Conservation (phyloP, 495 filamentous ascomycete genomes). For the Podospora pseudoanserina region DNA sequence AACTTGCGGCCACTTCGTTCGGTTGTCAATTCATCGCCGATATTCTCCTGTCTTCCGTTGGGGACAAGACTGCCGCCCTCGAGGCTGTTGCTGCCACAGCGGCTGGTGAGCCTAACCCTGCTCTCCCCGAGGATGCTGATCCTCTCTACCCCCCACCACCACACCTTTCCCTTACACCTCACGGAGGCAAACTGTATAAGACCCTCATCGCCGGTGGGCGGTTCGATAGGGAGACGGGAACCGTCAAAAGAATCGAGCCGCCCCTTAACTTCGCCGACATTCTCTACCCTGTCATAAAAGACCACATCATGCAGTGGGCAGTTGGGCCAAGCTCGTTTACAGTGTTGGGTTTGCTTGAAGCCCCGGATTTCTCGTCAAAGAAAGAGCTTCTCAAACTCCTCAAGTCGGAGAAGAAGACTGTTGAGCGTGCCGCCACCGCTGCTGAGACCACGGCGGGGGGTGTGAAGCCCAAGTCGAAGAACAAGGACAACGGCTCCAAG, state of each 20-base stretch:
- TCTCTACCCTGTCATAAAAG: conserved; percentile 72
- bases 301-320: conserved; percentile 79
- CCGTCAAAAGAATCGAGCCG: conserved; percentile 65
- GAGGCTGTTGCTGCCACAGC: conserved; percentile 67
- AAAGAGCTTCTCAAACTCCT: conserved; percentile 61
- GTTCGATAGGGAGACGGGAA: conserved; percentile 68
- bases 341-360: conserved; percentile 73
- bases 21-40: conserved; percentile 85
- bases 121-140: conserved; percentile 38
- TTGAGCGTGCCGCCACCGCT: conserved; percentile 48
- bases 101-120: conserved; percentile 54
- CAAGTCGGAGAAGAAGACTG: conserved; percentile 53
- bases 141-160: conserved; percentile 26
- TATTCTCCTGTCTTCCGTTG: conserved; percentile 70
- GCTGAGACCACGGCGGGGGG: conserved; percentile 39
- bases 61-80: conserved; percentile 67
- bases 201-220: conserved; percentile 80
- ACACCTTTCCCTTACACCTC: conserved; percentile 57
- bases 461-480: conserved; percentile 40
- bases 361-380: conserved; percentile 67
- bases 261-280: conserved; percentile 73
- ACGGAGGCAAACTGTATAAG: conserved; percentile 83
- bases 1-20: conserved; percentile 68
- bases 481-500: conserved; percentile 45
- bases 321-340: conserved; percentile 78